Conservation (phyloP, 2,329 filamentous ascomycete genomes). For the Phialophora verrucosa region DNA sequence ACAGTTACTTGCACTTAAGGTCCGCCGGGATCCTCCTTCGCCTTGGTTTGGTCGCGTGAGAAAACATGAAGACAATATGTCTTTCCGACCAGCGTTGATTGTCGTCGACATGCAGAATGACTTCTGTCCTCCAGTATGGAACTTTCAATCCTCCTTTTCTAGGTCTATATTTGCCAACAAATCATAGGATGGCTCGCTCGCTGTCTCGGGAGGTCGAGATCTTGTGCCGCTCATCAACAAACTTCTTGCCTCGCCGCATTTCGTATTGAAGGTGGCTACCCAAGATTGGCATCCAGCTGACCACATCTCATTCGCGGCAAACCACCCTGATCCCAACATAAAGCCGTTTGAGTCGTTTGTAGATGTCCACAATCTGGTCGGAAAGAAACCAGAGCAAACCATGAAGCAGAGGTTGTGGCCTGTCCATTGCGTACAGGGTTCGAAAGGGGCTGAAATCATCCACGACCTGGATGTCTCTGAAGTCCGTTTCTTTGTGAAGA, state of each 20-base stretch:
- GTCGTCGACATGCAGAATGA: conserved; percentile 93
- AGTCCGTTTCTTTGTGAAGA: conserved; percentile 73
- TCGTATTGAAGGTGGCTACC: conserved; percentile 79
- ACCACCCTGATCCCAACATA: conserved; percentile 69
- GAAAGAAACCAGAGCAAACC: conserved; percentile 46
- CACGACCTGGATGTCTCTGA: conserved; percentile 68
- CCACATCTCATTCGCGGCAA: conserved; percentile 88
- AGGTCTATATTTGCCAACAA: conserved; percentile 6
- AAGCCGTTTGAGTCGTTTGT: conserved; percentile 69
- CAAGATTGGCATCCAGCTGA: conserved; percentile 84
- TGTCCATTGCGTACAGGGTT: conserved; percentile 80
- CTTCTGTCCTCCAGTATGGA: conserved; percentile 86
- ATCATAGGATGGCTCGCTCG: conserved; percentile 76
- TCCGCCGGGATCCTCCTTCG: too few species aligned
- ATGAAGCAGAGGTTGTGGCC: conserved; percentile 82
- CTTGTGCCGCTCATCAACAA: conserved; percentile 74
- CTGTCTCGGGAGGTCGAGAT: conserved; percentile 74
- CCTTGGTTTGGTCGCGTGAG: not conserved
- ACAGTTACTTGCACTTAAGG: not conserved
- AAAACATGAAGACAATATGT: conserved; percentile 21
- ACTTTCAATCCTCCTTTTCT: conserved; percentile 27
- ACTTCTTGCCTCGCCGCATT: conserved; percentile 71
- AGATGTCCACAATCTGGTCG: conserved; percentile 60
- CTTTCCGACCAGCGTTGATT: conserved; percentile 64
- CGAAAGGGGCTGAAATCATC: conserved; percentile 73